phyloP scores from a whole-genome alignment of 2,329 filamentous ascomycete species.

The Xylariaceae sp. region DNA sequence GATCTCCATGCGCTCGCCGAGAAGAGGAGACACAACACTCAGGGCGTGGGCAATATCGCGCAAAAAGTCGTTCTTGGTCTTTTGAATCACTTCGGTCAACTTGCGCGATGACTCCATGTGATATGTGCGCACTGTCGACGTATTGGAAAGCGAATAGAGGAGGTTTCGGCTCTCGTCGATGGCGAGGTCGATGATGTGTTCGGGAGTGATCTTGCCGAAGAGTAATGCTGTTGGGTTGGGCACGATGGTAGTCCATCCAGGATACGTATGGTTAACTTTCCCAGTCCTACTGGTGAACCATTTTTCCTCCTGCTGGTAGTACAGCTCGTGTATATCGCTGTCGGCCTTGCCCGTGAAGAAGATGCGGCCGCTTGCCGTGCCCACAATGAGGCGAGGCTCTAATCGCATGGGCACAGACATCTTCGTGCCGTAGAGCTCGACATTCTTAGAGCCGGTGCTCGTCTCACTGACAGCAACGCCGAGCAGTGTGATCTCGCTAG shows the following conservation, averaged over 20 bases:
- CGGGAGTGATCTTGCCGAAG: slow-evolving; percentile 48
- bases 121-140: slow-evolving; percentile 86
- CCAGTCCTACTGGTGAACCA: slow-evolving; percentile 90
- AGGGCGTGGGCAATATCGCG: slow-evolving; percentile 75
- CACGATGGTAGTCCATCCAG: slow-evolving; percentile 62
- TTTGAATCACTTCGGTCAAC: slow-evolving; percentile 60
- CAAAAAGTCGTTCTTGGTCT: slow-evolving; percentile 55
- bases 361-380: slow-evolving; percentile 80
- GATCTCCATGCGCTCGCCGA: slow-evolving; percentile 65
- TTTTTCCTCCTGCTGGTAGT: slow-evolving; percentile 93
- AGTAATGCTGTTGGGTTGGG: slow-evolving; percentile 45
- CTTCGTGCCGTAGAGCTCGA: slow-evolving; percentile 81
- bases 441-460: slow-evolving; percentile 62
- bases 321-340: slow-evolving; percentile 87
- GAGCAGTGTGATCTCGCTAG: slow-evolving; percentile 77
- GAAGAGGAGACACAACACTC: slow-evolving; percentile 65
- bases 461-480: slow-evolving; percentile 67
- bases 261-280: slow-evolving; percentile 82
- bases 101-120: slow-evolving; percentile 66
- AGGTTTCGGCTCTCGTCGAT: slow-evolving; percentile 85
- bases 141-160: slow-evolving; percentile 84
- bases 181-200: slow-evolving; percentile 71
- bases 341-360: slow-evolving; percentile 81
- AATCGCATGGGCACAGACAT: slow-evolving; percentile 73
- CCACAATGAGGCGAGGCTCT: slow-evolving; percentile 71